A percentile compares a stretch with the other conserved stretches of the same genome.
Evolutionary conservation across 169 alveolate species (phyloP).

Genomic region (Theileria equi): DNA sequence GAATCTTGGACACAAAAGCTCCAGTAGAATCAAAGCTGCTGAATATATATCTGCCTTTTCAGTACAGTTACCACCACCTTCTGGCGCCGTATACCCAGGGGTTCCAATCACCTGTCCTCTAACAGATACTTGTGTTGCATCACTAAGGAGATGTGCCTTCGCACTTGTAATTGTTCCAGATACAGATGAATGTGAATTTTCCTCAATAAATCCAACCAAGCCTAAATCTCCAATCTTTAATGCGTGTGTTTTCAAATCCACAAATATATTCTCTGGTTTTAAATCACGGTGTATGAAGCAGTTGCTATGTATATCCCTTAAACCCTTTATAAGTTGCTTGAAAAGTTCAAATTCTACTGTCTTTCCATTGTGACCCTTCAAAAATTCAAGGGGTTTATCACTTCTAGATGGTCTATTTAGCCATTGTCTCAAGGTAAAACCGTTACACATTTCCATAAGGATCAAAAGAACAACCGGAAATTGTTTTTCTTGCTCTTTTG

Average conservation of each 20-base stretch:
- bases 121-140: constrained; percentile 66
- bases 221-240: constrained; percentile 90
- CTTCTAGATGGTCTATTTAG: constrained; percentile 66
- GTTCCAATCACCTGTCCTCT: constrained; percentile 87
- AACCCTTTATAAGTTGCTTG: constrained; percentile 83
- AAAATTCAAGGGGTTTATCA: constrained; percentile 60
- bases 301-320: constrained; percentile 81
- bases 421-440: constrained; percentile 86
- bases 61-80: constrained; percentile 87
- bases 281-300: constrained; percentile 88
- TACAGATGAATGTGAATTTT: constrained; percentile 61
- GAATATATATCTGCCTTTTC: constrained; percentile 88
- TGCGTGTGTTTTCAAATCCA: constrained; percentile 74
- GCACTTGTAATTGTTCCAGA: constrained; percentile 24
- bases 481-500: neutral
- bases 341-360: constrained; percentile 78
- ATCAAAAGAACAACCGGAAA: constrained; percentile 75
- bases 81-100: constrained; percentile 89
- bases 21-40: constrained; percentile 84
- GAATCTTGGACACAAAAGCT: constrained; percentile 84
- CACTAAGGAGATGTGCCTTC: neutral
- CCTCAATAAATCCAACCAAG: constrained; percentile 81
- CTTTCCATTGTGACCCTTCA: constrained; percentile 48
- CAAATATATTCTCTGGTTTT: constrained; percentile 88
- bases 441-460: constrained; percentile 86